These are phyloP conservation scores for Aphanomyces euteiches DNA, from an alignment of 352 stramenopile genomes.

Conservation along the genomic window DNA sequence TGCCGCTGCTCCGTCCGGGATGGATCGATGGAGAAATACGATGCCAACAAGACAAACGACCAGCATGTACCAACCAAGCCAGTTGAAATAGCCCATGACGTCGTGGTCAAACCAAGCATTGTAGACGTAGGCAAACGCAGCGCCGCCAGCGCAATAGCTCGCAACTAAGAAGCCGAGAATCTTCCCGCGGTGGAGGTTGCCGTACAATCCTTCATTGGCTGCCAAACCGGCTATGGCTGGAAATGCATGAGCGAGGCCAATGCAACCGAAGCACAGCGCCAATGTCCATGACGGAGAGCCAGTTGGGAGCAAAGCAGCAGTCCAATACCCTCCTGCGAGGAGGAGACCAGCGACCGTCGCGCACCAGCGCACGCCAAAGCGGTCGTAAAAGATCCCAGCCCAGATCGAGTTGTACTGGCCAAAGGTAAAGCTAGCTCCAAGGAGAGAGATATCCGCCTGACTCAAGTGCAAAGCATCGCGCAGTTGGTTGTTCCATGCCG, in stretches of 20 bases:
- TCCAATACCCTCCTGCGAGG: slow-evolving; percentile 39
- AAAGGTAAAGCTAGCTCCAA: slow-evolving; percentile 73
- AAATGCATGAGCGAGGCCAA: slow-evolving; percentile 64
- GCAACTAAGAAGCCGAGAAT: slow-evolving; percentile 65
- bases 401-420: slow-evolving; percentile 71
- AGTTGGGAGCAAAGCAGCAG: slow-evolving; percentile 18
- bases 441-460: slow-evolving; percentile 64
- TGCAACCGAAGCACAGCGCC: slow-evolving; percentile 49
- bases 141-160: slow-evolving; percentile 59
- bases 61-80: slow-evolving; percentile 31
- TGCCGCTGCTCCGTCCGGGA: not conserved
- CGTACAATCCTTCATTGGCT: slow-evolving; percentile 69
- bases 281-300: slow-evolving; percentile 49
- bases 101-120: slow-evolving; percentile 51
- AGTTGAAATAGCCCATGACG: slow-evolving; percentile 56
- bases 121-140: slow-evolving; percentile 67
- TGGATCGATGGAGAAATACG: not conserved
- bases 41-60: not conserved
- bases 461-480: slow-evolving; percentile 51
- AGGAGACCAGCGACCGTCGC: slow-evolving; percentile 43
- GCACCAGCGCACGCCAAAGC: slow-evolving; percentile 55
- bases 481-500: slow-evolving; percentile 70
- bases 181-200: slow-evolving; percentile 56
- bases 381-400: slow-evolving; percentile 61
- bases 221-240: slow-evolving; percentile 62